Conservation (phyloP, 371 early-diverging fungal species). For the Umbelopsis sp. region DNA sequence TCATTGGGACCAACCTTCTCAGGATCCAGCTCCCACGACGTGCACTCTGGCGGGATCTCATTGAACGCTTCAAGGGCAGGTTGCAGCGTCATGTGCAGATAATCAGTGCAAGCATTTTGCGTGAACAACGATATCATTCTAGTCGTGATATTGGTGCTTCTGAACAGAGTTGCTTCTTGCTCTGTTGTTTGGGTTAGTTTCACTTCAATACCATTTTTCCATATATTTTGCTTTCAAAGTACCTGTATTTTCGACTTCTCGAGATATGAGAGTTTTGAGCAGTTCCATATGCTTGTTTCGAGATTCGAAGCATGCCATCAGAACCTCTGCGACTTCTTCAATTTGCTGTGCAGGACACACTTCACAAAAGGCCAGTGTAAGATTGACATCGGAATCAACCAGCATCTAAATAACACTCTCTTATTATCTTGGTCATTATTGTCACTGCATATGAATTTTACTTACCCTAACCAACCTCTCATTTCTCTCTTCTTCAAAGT, state of each 20-base stretch:
- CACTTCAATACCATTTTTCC: neutral
- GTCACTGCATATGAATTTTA: neutral
- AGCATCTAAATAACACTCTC: slow-evolving; percentile 36
- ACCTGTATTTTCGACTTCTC: slow-evolving; percentile 77
- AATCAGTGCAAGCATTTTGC: slow-evolving; percentile 74
- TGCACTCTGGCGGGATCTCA: slow-evolving; percentile 30
- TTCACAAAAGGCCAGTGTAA: slow-evolving; percentile 81
- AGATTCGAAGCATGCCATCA: slow-evolving; percentile 79
- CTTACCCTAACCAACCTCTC: slow-evolving; percentile 70
- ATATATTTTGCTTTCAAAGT: neutral
- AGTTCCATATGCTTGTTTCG: slow-evolving; percentile 67
- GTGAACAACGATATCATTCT: slow-evolving; percentile 80
- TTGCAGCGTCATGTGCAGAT: slow-evolving; percentile 76
- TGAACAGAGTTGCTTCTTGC: slow-evolving; percentile 82
- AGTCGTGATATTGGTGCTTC: slow-evolving; percentile 88
- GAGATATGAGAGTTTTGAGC: slow-evolving; percentile 75
- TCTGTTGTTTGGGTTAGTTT: slow-evolving; percentile 36
- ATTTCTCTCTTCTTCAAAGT: slow-evolving; percentile 67
- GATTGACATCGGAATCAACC: slow-evolving; percentile 64
- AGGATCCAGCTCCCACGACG: slow-evolving; percentile 82
- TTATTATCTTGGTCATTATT: too few relatives aligned
- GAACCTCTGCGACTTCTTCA: slow-evolving; percentile 74
- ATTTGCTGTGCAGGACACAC: slow-evolving; percentile 81
- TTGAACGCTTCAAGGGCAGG: slow-evolving; percentile 66
- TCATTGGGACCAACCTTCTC: slow-evolving; percentile 64